Base-by-base conservation (phyloP, 768 basidiomycete species). In the Amanita inopinata region DNA sequence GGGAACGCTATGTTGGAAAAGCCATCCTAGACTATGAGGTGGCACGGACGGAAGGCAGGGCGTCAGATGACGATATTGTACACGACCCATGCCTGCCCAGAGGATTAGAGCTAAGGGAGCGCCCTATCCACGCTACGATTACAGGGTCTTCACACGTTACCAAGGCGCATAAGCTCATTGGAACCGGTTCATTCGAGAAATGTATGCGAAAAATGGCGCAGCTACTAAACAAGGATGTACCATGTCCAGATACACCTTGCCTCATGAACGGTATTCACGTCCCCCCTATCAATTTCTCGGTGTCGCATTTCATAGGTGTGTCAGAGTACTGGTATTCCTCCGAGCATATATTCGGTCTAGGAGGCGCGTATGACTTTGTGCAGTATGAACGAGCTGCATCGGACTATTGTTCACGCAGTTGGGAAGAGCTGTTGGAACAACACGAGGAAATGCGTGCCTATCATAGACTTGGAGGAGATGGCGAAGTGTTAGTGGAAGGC, bases 241-340 rank as follows among this genome's bases (percentile, higher is more conserved):
- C 89, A 0, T 99, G 96, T 63, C 73, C 78, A 2, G 83, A 89
- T 52, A 61, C 73, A 0, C 87, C 88, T 0, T 98, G 94, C 61
- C 73, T 93, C 11, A 97, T 98, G 74, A 84, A 93, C 53, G 96
- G 94, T 15, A 78, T 97, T 0, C 81, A 90, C 34, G 92, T 92
- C 9, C 94, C 96, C 4, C 76, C 80, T 1, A 97, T 98, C 55
- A 89, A 98, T 63, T 99, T 98, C 60, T 75, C 78, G 28, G 88
- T 81, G 24, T 89, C 88, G 9, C 84, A 83, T 43, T 99, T 98
- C 60, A 96, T 99, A 52, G 96, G 96, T 2, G 82, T 99, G 28
- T 93, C 90, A 10, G 96, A 99, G 60, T 99, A 98, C 59, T 99
- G 94, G 94, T 98, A 97, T 62, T 97, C 94, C 18, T 90, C 92